phyloP scores from a whole-genome alignment of 306 rosid species.

The Glycine soja region DNA sequence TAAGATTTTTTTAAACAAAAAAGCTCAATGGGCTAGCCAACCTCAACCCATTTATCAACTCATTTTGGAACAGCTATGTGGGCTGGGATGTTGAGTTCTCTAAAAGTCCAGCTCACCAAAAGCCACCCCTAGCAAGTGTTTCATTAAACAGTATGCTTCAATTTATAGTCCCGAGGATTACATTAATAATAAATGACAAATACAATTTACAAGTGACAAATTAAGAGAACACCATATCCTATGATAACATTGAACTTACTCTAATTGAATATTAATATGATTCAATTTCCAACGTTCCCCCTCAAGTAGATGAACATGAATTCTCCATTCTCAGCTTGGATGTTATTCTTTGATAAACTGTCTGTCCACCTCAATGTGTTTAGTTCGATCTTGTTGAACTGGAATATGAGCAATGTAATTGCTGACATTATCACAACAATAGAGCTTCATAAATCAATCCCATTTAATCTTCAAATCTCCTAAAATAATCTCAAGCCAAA shows the following conservation, averaged over 20 bases:
- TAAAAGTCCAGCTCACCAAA: background rate
- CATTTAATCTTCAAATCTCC: too few relatives aligned
- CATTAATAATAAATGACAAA: background rate
- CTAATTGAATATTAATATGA: background rate
- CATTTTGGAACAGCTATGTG: background rate
- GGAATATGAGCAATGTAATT: too few relatives aligned
- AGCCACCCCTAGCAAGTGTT: background rate
- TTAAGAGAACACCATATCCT: background rate
- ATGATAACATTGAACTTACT: background rate
- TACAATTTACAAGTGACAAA: background rate
- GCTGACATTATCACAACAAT: too few relatives aligned
- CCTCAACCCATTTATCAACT: background rate
- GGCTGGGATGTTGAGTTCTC: background rate
- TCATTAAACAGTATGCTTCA: background rate
- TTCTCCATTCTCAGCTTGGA: background rate
- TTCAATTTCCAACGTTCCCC: background rate
- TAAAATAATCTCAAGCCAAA: too few relatives aligned
- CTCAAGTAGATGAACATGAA: background rate
- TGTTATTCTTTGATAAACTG: background rate
- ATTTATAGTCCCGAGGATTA: background rate
- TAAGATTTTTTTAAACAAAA: too few relatives aligned
- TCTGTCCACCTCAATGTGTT: too few relatives aligned
- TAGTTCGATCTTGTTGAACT: too few relatives aligned
- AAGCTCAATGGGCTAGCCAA: too few relatives aligned
- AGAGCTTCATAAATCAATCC: too few relatives aligned